phyloP scores from a whole-genome alignment of 345 rosid genomes.

The Linum tenue region DNA sequence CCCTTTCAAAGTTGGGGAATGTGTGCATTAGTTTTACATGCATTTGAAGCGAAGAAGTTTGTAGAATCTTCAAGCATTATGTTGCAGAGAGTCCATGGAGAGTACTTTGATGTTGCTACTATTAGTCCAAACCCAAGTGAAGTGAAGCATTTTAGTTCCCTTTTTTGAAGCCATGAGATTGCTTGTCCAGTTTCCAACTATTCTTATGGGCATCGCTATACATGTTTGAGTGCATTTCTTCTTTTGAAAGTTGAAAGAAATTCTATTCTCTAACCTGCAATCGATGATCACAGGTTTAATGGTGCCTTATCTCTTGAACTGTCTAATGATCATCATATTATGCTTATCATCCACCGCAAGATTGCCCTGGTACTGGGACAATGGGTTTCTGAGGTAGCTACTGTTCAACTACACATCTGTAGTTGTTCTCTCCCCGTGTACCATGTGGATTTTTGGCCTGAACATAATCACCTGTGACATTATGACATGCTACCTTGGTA shows the following conservation, averaged over 20 bases:
- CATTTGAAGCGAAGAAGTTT: too few relatives aligned
- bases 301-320: constrained; percentile 86
- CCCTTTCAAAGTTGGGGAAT: too few relatives aligned
- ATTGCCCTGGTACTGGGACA: constrained; percentile 93
- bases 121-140: too few relatives aligned
- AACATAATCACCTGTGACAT: background rate
- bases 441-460: too few relatives aligned
- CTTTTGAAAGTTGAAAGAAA: background rate
- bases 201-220: background rate
- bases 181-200: too few relatives aligned
- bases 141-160: too few relatives aligned
- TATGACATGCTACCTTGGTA: background rate
- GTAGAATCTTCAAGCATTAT: too few relatives aligned
- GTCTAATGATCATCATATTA: constrained; percentile 80
- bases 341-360: constrained; percentile 86
- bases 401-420: background rate
- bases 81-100: too few relatives aligned
- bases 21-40: too few relatives aligned
- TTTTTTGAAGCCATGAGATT: too few relatives aligned
- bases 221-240: background rate
- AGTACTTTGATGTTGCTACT: too few relatives aligned
- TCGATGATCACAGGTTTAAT: constrained; percentile 58
- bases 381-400: constrained; percentile 93
- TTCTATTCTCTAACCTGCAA: constrained; percentile 8
- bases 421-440: background rate